phyloP scores from a whole-genome alignment of 108 stramenopile genomes.

The Aurantiochytrium sp. region DNA sequence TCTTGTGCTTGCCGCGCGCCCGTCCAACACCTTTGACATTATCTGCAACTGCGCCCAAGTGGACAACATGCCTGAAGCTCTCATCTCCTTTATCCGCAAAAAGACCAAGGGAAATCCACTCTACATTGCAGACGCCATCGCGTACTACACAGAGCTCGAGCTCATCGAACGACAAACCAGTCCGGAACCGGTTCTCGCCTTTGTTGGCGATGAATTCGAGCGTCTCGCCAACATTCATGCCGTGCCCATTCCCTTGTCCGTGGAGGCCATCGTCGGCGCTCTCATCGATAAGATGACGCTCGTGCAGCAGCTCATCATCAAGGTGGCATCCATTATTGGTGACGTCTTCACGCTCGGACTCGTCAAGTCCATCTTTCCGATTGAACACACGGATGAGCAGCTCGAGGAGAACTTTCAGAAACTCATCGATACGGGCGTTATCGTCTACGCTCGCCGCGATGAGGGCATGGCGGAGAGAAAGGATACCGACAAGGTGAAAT shows the following conservation, averaged over 20 bases:
- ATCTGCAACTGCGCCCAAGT: not conserved
- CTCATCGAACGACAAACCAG: not conserved
- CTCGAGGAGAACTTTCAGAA: not conserved
- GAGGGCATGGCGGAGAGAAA: not conserved
- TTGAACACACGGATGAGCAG: not conserved
- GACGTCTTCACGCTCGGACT: not conserved
- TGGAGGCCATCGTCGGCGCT: not conserved
- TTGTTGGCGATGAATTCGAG: not conserved
- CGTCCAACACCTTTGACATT: not conserved
- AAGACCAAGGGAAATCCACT: not conserved
- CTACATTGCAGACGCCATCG: not conserved
- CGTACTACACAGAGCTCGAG: not conserved
- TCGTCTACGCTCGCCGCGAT: not conserved
- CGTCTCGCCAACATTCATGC: not conserved
- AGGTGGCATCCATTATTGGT: not conserved
- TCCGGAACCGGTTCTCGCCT: not conserved
- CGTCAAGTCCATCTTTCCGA: not conserved
- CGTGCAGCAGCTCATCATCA: conserved; percentile 6
- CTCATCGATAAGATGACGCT: not conserved
- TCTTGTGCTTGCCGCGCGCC: not conserved
- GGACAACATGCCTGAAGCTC: not conserved
- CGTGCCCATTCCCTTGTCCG: not conserved
- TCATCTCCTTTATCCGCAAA: not conserved
- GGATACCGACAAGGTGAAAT: not conserved
- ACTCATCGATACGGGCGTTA: not conserved